Base-by-base conservation (phyloP, 2,329 filamentous ascomycete genomes). In the Colletotrichum sublineola region DNA sequence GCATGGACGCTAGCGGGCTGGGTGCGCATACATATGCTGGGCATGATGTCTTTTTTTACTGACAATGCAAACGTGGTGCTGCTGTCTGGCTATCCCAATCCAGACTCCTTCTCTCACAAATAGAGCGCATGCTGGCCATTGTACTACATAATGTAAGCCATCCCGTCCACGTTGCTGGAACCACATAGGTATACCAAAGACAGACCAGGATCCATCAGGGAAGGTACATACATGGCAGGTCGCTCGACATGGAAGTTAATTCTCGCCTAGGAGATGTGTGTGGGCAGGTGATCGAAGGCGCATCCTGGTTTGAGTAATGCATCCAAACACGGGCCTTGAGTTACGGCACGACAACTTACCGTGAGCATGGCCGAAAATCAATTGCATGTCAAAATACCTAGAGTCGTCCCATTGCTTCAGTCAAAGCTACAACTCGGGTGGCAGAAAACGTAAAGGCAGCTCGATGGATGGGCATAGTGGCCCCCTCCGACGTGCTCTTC, bases 401-500 rank as follows among this genome's bases (percentile, higher is more conserved):
- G 61, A 53, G 48, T 63, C 61, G 36, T 63, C 61, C 33, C 53
- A 63, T 50, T 62, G 60, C 44, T 48, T 63, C 61, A 14, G 48
- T 40, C 46, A 63, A 63, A 63, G 61, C 48, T 63, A 52, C 48
- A 12, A 24, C n/a, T 53, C 44, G 36, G 36, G 46, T 63, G 61
- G 48, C 61, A 63, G 61, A 63, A 63, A 52, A 63, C 61, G 61
- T 33, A 40, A 63, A 12, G 24, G 44, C 44, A 36, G 46, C 24
- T 50, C 20, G 15, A 44, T 44, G 42, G 40, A 42, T 42, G 5
- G 33, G 58, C 58, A n/a, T 14, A 31, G 42, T 18, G 15, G 12
- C 20, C 18, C 33, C 42, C 15, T 18, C 29, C 20, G 44, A 6
- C 18, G 31, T 18, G 58, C 31, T 48, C 58, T 36, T 36, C 4